Base-by-base conservation (phyloP, 169 alveolate genomes). In the Besnoitia besnoiti region DNA sequence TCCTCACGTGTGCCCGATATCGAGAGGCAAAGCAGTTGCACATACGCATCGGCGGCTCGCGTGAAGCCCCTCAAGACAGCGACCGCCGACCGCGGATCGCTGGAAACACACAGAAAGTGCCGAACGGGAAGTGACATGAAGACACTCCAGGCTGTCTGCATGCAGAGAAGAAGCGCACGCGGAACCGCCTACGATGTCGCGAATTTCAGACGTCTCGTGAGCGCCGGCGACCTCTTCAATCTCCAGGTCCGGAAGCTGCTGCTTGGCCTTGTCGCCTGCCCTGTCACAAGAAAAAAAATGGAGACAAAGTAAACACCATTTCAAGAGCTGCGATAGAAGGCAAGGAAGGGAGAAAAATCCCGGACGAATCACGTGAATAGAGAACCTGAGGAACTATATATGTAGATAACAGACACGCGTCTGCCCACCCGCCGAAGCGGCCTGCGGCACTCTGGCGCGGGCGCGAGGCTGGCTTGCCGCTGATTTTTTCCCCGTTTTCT, bases 181-280 rank as follows among this genome's bases (percentile, higher is more conserved):
- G 24, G 67, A 3, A 21, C 1, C 27, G 40, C 92, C 39, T 42
- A 91, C 94, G 39, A 91, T 91, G 87, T 91, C 94, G 4, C 82
- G 90, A 2, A 91, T 84, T 42, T 91, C 91, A 14, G 85, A 51
- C 14, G 87, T 30, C 30, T 85, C 89, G 21, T 73, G n/a, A 12
- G 47, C 85, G 14, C 77, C 91, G 16, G 46, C 59, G 24, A 67
- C n/a, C 8, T 44, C 85, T 39, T 91, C 94, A 12, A 91, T 35
- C 49, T 49, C 91, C 67, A 91, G 35, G 35, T 80, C 84, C 4
- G 94, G 94, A 14, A 85, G 49, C 24, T n/a, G 40, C 82, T 35
- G 82, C 2, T n/a, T 37, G 44, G 27, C 8, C 47, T 73, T 73
- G 44, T 55, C 46, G 40, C 82, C 82, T n/a, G 82, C 39, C 40